phyloP scores from a whole-genome alignment of 2,329 filamentous ascomycete species.

The Exophiala oligosperma region DNA sequence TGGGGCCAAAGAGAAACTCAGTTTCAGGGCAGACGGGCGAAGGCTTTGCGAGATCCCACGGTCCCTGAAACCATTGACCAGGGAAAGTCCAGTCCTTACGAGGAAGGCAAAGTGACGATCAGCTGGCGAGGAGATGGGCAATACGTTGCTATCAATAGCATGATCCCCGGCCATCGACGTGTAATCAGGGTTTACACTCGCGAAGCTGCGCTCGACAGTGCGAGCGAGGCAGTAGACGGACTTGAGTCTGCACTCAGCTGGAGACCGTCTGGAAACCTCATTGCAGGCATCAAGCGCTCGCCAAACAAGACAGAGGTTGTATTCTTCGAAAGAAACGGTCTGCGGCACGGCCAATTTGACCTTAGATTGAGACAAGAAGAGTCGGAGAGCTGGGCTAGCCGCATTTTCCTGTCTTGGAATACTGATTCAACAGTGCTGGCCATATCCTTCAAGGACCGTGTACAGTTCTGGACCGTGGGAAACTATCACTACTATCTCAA shows the following conservation, averaged over 20 bases:
- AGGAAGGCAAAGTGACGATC: constrained; percentile 70
- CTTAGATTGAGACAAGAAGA: constrained; percentile 66
- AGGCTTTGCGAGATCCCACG: constrained; percentile 85
- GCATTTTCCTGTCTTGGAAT: constrained; percentile 79
- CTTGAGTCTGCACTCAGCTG: constrained; percentile 87
- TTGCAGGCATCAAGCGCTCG: constrained; percentile 80
- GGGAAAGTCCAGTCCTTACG: constrained; percentile 71
- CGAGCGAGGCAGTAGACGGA: constrained; percentile 90
- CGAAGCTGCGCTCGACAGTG: constrained; percentile 86
- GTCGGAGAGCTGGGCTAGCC: constrained; percentile 53
- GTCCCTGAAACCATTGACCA: constrained; percentile 90
- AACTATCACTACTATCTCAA: constrained; percentile 99
- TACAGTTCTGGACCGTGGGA: constrained; percentile 95
- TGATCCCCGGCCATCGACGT: constrained; percentile 69
- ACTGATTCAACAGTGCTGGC: constrained; percentile 87
- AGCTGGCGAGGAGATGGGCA: constrained; percentile 95
- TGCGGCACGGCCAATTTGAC: constrained; percentile 93
- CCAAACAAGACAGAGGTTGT: constrained; percentile 68
- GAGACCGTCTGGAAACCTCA: constrained; percentile 85
- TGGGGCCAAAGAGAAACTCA: constrained; percentile 99
- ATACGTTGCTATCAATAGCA: constrained; percentile 80
- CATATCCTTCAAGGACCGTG: constrained; percentile 68
- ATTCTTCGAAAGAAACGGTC: constrained; percentile 96
- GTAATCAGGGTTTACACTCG: constrained; percentile 87
- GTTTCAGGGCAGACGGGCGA: constrained; percentile 88